phyloP scores from a whole-genome alignment of 2,329 filamentous ascomycete genomes.

The Pyrenophora tritici-repentis region DNA sequence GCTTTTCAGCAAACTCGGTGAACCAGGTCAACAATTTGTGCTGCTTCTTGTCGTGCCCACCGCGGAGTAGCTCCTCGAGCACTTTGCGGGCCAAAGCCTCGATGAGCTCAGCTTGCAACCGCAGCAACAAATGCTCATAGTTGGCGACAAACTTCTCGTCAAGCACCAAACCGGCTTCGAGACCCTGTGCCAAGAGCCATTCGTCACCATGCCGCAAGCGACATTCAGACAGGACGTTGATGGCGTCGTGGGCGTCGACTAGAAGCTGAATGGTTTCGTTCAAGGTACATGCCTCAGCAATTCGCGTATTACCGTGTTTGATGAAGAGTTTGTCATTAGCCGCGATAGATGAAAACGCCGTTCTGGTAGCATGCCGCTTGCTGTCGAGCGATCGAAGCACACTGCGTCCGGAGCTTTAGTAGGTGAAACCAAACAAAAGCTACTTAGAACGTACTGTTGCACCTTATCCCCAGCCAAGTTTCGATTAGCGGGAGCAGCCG shows the following conservation, averaged over 20 bases:
- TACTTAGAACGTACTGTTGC: conserved; percentile 45
- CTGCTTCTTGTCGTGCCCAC: conserved; percentile 41
- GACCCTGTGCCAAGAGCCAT: conserved; percentile 40
- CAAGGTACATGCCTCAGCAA: conserved; percentile 38
- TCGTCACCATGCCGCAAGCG: conserved; percentile 35
- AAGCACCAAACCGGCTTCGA: conserved; percentile 34
- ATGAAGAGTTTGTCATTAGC: conserved; percentile 43
- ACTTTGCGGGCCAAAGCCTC: conserved; percentile 36
- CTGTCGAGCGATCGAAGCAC: conserved; percentile 38
- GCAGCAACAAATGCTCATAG: conserved; percentile 50
- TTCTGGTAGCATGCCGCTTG: conserved; percentile 15
- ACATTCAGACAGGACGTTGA: conserved; percentile 35
- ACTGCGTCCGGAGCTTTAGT: conserved; percentile 38
- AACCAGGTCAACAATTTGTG: conserved; percentile 46
- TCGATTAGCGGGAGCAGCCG: conserved; percentile 32
- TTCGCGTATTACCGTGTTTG: conserved; percentile 36
- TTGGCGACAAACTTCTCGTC: conserved; percentile 50
- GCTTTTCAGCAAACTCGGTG: conserved; percentile 48
- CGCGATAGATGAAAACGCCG: conserved; percentile 38
- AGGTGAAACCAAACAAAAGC: conserved; percentile 40
- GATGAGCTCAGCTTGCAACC: conserved; percentile 45
- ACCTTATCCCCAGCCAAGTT: conserved; percentile 40
- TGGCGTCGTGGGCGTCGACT: conserved; percentile 38
- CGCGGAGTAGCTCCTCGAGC: conserved; percentile 35
- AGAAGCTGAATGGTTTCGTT: conserved; percentile 35